phyloP scores from a whole-genome alignment of 2,329 filamentous ascomycete genomes.

The Cladosporium austrohemisphaericum region DNA sequence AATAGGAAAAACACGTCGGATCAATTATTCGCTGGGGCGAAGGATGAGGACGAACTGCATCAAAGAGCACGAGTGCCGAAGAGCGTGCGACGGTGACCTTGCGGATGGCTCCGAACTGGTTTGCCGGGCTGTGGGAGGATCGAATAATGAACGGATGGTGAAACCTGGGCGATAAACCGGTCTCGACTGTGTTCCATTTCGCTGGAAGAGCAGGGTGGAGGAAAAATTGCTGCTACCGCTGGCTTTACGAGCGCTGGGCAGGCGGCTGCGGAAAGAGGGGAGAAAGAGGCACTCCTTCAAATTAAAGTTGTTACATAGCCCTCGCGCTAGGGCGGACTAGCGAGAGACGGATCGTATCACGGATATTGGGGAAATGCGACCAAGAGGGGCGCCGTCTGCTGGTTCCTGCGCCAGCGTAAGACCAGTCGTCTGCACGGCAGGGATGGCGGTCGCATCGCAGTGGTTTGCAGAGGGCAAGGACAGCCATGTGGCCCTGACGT shows the following conservation, averaged over 20 bases:
- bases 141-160: no score
- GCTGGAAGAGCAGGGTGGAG: neutral
- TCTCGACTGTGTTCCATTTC: conserved; percentile 10
- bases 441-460: neutral
- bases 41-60: neutral
- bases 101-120: neutral
- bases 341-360: neutral
- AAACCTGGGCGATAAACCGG: conserved; percentile 2
- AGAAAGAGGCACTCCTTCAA: conserved; percentile 5
- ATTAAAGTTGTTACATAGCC: conserved; percentile 13
- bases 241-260: neutral
- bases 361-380: conserved; percentile 2
- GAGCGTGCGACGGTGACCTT: neutral
- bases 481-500: conserved; percentile 2
- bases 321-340: conserved; percentile 5
- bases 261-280: neutral
- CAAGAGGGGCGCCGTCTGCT: neutral
- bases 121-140: neutral
- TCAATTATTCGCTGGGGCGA: neutral
- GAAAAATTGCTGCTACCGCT: neutral
- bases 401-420: conserved; percentile 13
- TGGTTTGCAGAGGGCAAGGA: neutral
- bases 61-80: neutral
- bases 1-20: neutral
- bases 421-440: conserved; percentile 3